Evolutionary conservation across 78 protist genomes (phyloP).

Genomic region (Planoprotostelium fungivorum): DNA sequence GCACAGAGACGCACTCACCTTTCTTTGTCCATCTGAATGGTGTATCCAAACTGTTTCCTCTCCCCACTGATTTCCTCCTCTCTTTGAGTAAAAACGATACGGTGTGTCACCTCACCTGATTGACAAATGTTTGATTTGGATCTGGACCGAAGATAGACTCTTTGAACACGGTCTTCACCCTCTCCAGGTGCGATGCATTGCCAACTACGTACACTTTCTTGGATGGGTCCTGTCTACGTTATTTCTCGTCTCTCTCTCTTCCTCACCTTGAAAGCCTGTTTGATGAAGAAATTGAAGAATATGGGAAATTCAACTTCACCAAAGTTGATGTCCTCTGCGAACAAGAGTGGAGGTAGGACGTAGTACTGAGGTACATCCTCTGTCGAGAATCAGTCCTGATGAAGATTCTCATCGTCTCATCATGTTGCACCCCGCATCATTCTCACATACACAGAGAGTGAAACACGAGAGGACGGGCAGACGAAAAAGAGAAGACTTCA

Average conservation of each 20-base stretch:
- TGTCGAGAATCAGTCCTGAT: not conserved
- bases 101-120: not conserved
- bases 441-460: no score
- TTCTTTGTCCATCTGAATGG: conserved; percentile 9
- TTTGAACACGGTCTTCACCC: conserved; percentile 29
- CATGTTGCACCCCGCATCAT: no score
- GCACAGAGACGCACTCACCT: no score
- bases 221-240: not conserved
- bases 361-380: conserved; percentile 29
- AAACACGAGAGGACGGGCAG: no score
- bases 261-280: conserved; percentile 8
- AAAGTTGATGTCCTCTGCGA: conserved; percentile 25
- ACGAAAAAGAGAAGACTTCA: not conserved
- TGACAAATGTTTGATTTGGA: conserved; percentile 18
- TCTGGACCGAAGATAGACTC: conserved; percentile 56
- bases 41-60: conserved; percentile 7
- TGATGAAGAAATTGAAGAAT: conserved; percentile 36
- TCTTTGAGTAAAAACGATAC: not conserved
- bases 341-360: conserved; percentile 21
- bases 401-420: not conserved
- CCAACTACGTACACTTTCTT: conserved; percentile 32
- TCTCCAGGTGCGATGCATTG: conserved; percentile 1
- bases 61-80: conserved; percentile 13
- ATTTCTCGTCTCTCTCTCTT: not conserved
- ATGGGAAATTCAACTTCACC: conserved; percentile 58